Percentiles rank a stretch among this genome's conserved stretches.
Evolutionary conservation across 192 early-diverging fungal genomes (phyloP).

Genomic region (Thoreauomyces humboldtii): DNA sequence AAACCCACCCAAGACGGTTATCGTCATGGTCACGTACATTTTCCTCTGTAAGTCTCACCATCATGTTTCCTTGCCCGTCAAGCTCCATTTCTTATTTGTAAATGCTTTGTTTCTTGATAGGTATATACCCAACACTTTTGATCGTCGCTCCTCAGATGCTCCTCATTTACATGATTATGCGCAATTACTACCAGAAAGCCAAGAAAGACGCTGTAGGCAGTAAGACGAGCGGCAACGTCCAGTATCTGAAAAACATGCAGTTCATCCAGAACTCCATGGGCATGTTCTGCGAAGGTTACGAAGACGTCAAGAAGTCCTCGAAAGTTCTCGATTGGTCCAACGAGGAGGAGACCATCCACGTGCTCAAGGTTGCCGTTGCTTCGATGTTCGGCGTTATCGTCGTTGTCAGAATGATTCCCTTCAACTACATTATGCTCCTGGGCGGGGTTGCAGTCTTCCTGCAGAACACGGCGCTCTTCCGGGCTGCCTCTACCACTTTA

Average conservation of each 20-base stretch:
- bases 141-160: constrained; percentile 52
- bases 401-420: constrained; percentile 30
- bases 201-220: constrained; percentile 34
- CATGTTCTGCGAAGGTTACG: constrained; percentile 42
- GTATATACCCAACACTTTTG: constrained; percentile 56
- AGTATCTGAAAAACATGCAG: constrained; percentile 67
- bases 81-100: not conserved
- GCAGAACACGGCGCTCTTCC: constrained; percentile 57
- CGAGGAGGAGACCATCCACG: constrained; percentile 32
- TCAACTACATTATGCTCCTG: constrained; percentile 37
- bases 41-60: constrained; percentile 41
- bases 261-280: constrained; percentile 81
- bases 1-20: constrained; percentile 59
- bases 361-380: constrained; percentile 26
- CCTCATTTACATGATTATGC: constrained; percentile 51
- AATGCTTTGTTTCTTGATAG: constrained; percentile 26
- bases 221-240: constrained; percentile 38
- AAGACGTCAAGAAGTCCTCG: constrained; percentile 26
- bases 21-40: constrained; percentile 33
- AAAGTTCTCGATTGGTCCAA: constrained; percentile 41
- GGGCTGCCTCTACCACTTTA: constrained; percentile 39
- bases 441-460: constrained; percentile 61
- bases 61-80: not conserved
- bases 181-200: constrained; percentile 50
- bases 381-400: constrained; percentile 38